Conservation (phyloP, 176 grass and related monocot genomes). For the Carex littledalei region DNA sequence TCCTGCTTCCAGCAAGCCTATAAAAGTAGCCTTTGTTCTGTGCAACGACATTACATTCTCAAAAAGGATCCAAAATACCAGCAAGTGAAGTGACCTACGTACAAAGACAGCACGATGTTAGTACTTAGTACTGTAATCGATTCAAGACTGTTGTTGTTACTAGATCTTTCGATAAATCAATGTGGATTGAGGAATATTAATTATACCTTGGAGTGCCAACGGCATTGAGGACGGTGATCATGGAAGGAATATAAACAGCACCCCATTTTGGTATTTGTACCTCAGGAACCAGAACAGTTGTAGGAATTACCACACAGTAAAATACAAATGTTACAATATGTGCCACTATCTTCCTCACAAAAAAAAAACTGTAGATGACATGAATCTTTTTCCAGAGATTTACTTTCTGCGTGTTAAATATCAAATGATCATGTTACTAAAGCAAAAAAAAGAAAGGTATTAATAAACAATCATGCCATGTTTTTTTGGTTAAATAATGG, state of each 20-base stretch:
- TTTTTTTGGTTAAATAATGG: background rate
- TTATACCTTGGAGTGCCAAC: conserved; percentile 54
- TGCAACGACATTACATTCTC: conserved; percentile 94
- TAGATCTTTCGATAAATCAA: too few species aligned
- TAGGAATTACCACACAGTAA: conserved; percentile 71
- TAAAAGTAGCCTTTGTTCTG: conserved; percentile 77
- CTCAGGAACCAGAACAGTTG: conserved; percentile 62
- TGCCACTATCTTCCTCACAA: conserved; percentile 64
- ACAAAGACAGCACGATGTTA: conserved; percentile 6
- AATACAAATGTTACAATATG: conserved; percentile 77
- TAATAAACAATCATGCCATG: background rate
- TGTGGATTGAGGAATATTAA: too few species aligned
- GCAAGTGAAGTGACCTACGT: conserved; percentile 57
- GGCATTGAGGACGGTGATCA: conserved; percentile 68
- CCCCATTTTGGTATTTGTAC: conserved; percentile 76
- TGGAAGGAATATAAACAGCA: conserved; percentile 52
- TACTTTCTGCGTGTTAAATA: conserved; percentile 50
- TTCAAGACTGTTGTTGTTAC: too few species aligned
- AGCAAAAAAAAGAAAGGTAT: background rate
- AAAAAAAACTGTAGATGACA: conserved; percentile 77
- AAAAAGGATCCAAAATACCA: conserved; percentile 76
- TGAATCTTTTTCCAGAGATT: conserved; percentile 66
- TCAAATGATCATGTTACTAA: conserved; percentile 26
- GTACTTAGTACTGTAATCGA: background rate
- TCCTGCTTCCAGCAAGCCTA: conserved; percentile 56